Conservation (phyloP, 805 yeast genomes). For the Wickerhamomyces ciferrii region DNA sequence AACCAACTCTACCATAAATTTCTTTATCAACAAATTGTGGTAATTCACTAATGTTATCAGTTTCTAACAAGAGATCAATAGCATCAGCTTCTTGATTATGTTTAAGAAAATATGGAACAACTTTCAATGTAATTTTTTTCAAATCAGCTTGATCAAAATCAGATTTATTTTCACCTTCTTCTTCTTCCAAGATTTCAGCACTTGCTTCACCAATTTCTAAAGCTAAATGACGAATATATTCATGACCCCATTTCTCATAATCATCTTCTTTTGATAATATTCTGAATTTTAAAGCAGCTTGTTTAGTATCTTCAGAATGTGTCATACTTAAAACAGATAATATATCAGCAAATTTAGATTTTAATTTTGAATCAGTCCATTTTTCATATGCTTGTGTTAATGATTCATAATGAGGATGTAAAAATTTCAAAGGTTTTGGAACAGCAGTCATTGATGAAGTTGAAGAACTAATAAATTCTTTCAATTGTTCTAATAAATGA, state of each 20-base stretch:
- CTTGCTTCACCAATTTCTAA: slow-evolving; percentile 90
- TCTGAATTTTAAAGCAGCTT: slow-evolving; percentile 78
- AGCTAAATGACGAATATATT: slow-evolving; percentile 92
- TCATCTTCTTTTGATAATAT: slow-evolving; percentile 51
- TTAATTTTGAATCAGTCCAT: slow-evolving; percentile 52
- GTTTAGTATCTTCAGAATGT: slow-evolving; percentile 72
- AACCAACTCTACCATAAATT: slow-evolving; percentile 84
- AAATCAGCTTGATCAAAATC: slow-evolving; percentile 36
- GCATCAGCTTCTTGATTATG: slow-evolving; percentile 99
- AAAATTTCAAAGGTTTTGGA: slow-evolving; percentile 94
- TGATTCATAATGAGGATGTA: slow-evolving; percentile 79
- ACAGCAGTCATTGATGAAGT: slow-evolving; percentile 99
- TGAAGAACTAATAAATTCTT: slow-evolving; percentile 78
- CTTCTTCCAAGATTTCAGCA: slow-evolving; percentile 44
- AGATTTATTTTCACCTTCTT: slow-evolving; percentile 22
- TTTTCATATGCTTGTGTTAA: slow-evolving; percentile 59
- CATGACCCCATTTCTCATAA: slow-evolving; percentile 94
- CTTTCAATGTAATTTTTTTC: slow-evolving; percentile 61
- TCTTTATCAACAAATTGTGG: slow-evolving; percentile 80
- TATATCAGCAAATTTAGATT: slow-evolving; percentile 72
- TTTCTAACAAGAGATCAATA: slow-evolving; percentile 85
- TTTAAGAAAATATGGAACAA: slow-evolving; percentile 84
- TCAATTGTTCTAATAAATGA: slow-evolving; percentile 63
- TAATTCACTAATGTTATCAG: slow-evolving; percentile 80
- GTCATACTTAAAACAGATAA: slow-evolving; percentile 95